These are phyloP conservation scores for Populus hybrid DNA, from an alignment of 441 rosid genomes.

Conservation along the genomic window DNA sequence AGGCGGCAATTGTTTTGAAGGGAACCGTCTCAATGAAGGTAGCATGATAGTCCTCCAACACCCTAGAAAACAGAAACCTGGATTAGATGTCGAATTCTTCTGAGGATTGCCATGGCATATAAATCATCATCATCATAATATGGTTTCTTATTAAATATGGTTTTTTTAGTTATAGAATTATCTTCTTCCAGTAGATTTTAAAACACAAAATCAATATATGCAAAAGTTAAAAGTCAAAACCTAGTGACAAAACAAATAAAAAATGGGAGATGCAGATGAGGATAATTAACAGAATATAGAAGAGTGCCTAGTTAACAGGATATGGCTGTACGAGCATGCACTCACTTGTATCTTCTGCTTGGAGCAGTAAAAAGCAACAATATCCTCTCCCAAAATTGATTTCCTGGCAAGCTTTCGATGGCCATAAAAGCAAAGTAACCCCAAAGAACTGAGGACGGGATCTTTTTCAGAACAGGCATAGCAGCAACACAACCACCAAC, in stretches of 20 bases:
- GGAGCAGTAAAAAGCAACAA: slow-evolving; percentile 73
- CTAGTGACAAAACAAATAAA: not conserved
- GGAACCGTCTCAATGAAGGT: slow-evolving; percentile 71
- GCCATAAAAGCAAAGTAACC: slow-evolving; percentile 91
- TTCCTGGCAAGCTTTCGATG: slow-evolving; percentile 78
- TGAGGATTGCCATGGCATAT: slow-evolving; percentile 7
- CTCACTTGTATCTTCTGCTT: slow-evolving; percentile 72
- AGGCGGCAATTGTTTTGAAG: slow-evolving; percentile 52
- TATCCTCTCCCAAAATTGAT: slow-evolving; percentile 84
- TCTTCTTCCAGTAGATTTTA: not conserved
- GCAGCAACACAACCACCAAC: slow-evolving; percentile 73
- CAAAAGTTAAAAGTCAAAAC: not conserved
- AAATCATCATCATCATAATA: not conserved
- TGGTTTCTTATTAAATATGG: not conserved
- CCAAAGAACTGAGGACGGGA: slow-evolving; percentile 81
- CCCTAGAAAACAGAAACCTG: slow-evolving; percentile 37
- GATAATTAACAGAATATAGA: not conserved
- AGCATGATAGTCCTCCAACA: slow-evolving; percentile 53
- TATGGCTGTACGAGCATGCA: not conserved
- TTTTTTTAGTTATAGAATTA: not conserved
- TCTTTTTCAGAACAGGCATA: slow-evolving; percentile 71
- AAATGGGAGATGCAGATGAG: not conserved
- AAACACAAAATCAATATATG: not conserved
- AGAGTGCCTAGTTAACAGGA: not conserved
- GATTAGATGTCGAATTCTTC: slow-evolving; percentile 11